These are phyloP conservation scores for Penicillium paneum DNA, from an alignment of 2,329 filamentous ascomycete genomes.

Conservation along the genomic window DNA sequence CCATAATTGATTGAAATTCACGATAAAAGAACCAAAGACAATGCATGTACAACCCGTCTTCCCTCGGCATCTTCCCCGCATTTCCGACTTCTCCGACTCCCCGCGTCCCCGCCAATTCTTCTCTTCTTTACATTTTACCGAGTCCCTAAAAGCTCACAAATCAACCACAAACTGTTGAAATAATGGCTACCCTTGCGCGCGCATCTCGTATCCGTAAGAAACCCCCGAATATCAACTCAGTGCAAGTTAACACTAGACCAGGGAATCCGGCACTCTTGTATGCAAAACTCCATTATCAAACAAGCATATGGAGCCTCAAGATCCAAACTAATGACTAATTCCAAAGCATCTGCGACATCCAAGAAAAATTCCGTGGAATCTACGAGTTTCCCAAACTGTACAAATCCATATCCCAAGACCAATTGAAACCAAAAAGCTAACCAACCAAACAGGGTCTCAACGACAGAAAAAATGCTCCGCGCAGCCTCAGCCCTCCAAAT, in stretches of 20 bases:
- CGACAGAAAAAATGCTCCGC: slow-evolving; percentile 65
- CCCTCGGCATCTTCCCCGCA: slow-evolving; percentile 19
- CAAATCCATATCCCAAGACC: slow-evolving; percentile 18
- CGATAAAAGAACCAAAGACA: background rate
- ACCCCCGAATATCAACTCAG: background rate
- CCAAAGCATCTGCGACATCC: slow-evolving; percentile 81
- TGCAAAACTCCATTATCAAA: slow-evolving; percentile 7
- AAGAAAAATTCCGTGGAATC: slow-evolving; percentile 90
- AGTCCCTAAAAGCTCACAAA: background rate
- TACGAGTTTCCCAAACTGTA: slow-evolving; percentile 81
- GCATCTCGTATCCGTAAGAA: slow-evolving; percentile 29
- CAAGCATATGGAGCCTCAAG: background rate
- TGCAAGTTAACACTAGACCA: slow-evolving; percentile 17
- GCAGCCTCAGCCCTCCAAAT: slow-evolving; percentile 55
- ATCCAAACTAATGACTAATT: background rate
- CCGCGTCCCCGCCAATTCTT: background rate
- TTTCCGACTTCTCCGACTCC: slow-evolving; percentile 13
- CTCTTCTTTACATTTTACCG: background rate
- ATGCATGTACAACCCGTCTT: background rate
- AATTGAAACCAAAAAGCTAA: background rate
- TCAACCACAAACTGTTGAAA: background rate
- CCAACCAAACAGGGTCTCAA: slow-evolving; percentile 54
- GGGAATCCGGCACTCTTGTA: slow-evolving; percentile 50
- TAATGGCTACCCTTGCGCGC: slow-evolving; percentile 13
- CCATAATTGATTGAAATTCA: background rate